phyloP scores from a whole-genome alignment of 2,329 filamentous ascomycete genomes.

The Aspergillus transmontanensis region DNA sequence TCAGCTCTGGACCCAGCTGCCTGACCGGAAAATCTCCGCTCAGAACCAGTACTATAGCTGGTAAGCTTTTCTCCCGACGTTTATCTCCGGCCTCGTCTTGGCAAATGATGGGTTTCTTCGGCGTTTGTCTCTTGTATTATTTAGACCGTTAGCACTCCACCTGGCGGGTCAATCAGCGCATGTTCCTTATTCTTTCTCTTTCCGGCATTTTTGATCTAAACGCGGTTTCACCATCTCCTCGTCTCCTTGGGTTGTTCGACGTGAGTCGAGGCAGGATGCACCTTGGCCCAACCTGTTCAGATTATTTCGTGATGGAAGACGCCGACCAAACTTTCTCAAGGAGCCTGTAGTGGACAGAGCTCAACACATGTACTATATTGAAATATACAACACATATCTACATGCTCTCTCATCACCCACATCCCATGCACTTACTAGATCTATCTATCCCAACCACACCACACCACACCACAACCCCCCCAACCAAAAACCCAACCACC shows the following conservation, averaged over 20 bases:
- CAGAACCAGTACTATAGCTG: slow-evolving; percentile 91
- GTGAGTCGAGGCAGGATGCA: too few relatives aligned
- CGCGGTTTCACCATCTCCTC: not conserved
- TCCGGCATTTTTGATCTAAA: not conserved
- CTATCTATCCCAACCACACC: not conserved
- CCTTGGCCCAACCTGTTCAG: not conserved
- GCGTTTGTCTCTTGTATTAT: slow-evolving; percentile 9
- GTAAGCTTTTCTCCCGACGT: slow-evolving; percentile 53
- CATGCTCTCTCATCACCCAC: not conserved
- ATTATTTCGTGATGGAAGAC: not conserved
- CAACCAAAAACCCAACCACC: not conserved
- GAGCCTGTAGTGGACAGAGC: slow-evolving; percentile 1
- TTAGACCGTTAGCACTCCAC: slow-evolving; percentile 3
- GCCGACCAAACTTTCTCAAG: not conserved
- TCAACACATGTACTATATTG: slow-evolving; percentile 15
- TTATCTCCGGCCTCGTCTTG: not conserved
- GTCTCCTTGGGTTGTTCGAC: not conserved
- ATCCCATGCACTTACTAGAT: not conserved
- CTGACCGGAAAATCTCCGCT: slow-evolving; percentile 78
- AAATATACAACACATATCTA: slow-evolving; percentile 14
- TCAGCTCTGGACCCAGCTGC: slow-evolving; percentile 84
- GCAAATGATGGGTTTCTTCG: not conserved
- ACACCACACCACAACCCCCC: not conserved
- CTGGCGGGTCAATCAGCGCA: not conserved
- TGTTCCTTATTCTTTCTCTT: slow-evolving; percentile 6